Evolutionary conservation across 2,329 filamentous ascomycete species (phyloP), one percentile per base, ranked within the genome.

Genomic region (Endothia cerciana): DNA sequence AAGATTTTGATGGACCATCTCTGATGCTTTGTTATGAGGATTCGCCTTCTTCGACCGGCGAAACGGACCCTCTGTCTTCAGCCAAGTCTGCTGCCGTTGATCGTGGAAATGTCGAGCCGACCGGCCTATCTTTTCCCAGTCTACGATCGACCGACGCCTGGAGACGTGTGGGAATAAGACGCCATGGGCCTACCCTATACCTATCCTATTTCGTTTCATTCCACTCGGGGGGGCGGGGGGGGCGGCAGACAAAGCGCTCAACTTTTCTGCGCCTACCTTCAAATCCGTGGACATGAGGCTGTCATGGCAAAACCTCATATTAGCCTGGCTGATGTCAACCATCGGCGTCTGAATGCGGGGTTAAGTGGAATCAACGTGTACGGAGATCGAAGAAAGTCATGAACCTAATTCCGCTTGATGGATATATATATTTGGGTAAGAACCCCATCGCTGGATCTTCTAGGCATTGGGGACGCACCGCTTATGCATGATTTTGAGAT

Each of bases 321-420:
- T 10, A 11, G 25, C 13, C 22, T 51, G 47, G 25, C 47, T 51
- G 47, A 51, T 51, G 25, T 51, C 11, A 51, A 28, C 47, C 47
- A 55, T 10, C 51, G 51, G 51, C 30, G 51, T 55, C 36, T 55
- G 51, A 28, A 19, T 33, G 30, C 51, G 51, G 51, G 36, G 15
- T 55, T 55, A 51, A 49, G 51, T 30, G 30, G 30, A 36, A 19
- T 15, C 4, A 43, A 19, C 6, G 13, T 43, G 41, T 36, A 5
- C 10, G 10, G 33, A 36, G 10, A 36, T 11, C 19, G 13, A 43
- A 43, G 13, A n/a, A n/a, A n/a, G n/a, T n/a, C n/a, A n/a, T n/a
- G n/a, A 33, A 33, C 45, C 45, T 8, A 25, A 8, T 2, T 11
- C 43, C n/a, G n/a, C 45, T 49, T 25, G 8, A 49, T 25, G 45